These are phyloP conservation scores for Chalciporus sphaerocephalus DNA, from an alignment of 768 basidiomycete genomes.

Conservation along the genomic window DNA sequence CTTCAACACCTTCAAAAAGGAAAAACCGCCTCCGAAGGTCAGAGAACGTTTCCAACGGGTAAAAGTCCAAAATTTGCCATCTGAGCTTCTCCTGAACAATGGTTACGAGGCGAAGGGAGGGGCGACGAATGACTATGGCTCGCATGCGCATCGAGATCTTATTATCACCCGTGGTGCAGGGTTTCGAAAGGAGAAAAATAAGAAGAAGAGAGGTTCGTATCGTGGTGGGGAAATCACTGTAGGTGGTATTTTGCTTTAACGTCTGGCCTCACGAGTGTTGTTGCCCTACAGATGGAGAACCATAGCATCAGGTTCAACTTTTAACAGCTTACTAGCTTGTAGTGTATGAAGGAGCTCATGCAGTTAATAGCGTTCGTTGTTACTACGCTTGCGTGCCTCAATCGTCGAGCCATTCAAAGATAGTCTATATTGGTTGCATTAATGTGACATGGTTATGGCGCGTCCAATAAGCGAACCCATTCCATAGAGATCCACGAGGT, in stretches of 20 bases:
- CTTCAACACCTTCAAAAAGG: slow-evolving; percentile 2
- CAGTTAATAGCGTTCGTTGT: not conserved
- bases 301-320: slow-evolving; percentile 85
- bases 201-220: slow-evolving; percentile 96
- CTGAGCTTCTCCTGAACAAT: slow-evolving; percentile 53
- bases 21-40: slow-evolving; percentile 31
- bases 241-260: slow-evolving; percentile 21
- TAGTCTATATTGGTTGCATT: not conserved
- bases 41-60: slow-evolving; percentile 80
- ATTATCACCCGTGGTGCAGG: slow-evolving; percentile 92
- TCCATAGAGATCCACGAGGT: slow-evolving; percentile 41
- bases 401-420: not conserved
- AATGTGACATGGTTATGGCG: slow-evolving; percentile 14
- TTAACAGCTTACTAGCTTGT: slow-evolving; percentile 19
- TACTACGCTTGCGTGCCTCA: not conserved
- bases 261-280: slow-evolving; percentile 1
- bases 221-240: slow-evolving; percentile 94
- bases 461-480: slow-evolving; percentile 41
- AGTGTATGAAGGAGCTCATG: not conserved
- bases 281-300: slow-evolving; percentile 55
- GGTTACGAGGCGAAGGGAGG: slow-evolving; percentile 77
- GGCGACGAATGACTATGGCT: slow-evolving; percentile 78
- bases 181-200: slow-evolving; percentile 99
- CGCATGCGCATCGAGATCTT: slow-evolving; percentile 77
- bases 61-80: slow-evolving; percentile 54